These are phyloP conservation scores for Blastobotrys serpentis DNA, from an alignment of 1,139 yeast species.

Conservation along the genomic window DNA sequence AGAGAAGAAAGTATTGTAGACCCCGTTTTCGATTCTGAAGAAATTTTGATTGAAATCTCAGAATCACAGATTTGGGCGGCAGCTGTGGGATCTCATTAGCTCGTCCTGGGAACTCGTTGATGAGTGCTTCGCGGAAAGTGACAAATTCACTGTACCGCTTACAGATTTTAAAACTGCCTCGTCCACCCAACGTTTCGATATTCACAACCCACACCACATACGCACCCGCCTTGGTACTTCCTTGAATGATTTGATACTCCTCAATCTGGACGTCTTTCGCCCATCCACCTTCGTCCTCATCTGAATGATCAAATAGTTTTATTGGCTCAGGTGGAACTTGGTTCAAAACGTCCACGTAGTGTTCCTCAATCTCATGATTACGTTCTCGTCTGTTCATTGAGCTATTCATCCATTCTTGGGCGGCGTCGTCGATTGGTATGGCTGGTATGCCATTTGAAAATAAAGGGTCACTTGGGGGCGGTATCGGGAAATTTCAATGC, in stretches of 20 bases:
- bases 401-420: too few relatives aligned
- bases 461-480: not conserved
- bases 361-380: slow-evolving; percentile 11
- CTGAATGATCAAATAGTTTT: slow-evolving; percentile 27
- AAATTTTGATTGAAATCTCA: slow-evolving; percentile 55
- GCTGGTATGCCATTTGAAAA: not conserved
- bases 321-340: slow-evolving; percentile 27
- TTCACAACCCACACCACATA: slow-evolving; percentile 45
- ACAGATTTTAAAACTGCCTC: slow-evolving; percentile 44
- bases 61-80: slow-evolving; percentile 64
- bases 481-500: not conserved
- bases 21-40: slow-evolving; percentile 63
- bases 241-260: slow-evolving; percentile 43
- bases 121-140: slow-evolving; percentile 46
- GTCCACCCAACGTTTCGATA: slow-evolving; percentile 40
- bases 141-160: slow-evolving; percentile 69
- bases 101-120: slow-evolving; percentile 42
- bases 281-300: slow-evolving; percentile 33
- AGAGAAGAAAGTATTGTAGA: slow-evolving; percentile 69
- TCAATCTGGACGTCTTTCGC: slow-evolving; percentile 43
- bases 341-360: slow-evolving; percentile 14
- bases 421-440: too few relatives aligned
- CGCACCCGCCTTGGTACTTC: slow-evolving; percentile 36
- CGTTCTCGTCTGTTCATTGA: slow-evolving; percentile 12
- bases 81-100: slow-evolving; percentile 54